Conservation (phyloP, 148 eudicot genomes). For the Dysphania ambrosioides region DNA sequence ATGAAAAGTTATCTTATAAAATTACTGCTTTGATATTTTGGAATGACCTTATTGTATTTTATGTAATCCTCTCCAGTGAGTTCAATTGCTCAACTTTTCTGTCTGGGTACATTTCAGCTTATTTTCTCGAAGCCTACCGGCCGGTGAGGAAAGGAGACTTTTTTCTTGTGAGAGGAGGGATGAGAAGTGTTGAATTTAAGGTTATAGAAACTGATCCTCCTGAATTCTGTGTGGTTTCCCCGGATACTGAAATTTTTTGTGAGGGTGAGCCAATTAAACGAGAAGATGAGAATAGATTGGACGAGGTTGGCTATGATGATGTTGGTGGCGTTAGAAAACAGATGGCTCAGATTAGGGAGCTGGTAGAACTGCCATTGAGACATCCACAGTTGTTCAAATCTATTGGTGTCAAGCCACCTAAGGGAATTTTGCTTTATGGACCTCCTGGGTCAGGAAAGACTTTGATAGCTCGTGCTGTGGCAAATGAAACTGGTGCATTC, state of each 20-base stretch:
- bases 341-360: constrained; percentile 92
- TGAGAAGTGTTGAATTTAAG: constrained; percentile 86
- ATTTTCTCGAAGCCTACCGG: constrained; percentile 78
- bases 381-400: constrained; percentile 90
- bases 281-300: constrained; percentile 79
- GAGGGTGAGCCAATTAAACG: constrained; percentile 85
- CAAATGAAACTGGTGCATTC: constrained; percentile 92
- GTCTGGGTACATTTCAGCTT: constrained; percentile 47
- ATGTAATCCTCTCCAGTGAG: background rate
- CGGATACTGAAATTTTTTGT: constrained; percentile 87
- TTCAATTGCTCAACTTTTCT: background rate
- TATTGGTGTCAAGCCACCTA: constrained; percentile 89
- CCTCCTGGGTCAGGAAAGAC: constrained; percentile 96
- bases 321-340: constrained; percentile 92
- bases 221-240: constrained; percentile 89
- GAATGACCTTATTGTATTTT: background rate
- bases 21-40: background rate
- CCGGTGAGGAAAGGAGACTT: constrained; percentile 78
- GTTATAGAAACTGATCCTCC: constrained; percentile 81
- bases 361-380: constrained; percentile 77
- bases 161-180: constrained; percentile 86
- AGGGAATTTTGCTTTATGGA: constrained; percentile 81
- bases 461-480: constrained; percentile 85
- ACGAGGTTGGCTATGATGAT: constrained; percentile 89
- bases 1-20: no score